phyloP scores from a whole-genome alignment of 192 early-diverging fungal genomes.

The Coemansia sp. region DNA sequence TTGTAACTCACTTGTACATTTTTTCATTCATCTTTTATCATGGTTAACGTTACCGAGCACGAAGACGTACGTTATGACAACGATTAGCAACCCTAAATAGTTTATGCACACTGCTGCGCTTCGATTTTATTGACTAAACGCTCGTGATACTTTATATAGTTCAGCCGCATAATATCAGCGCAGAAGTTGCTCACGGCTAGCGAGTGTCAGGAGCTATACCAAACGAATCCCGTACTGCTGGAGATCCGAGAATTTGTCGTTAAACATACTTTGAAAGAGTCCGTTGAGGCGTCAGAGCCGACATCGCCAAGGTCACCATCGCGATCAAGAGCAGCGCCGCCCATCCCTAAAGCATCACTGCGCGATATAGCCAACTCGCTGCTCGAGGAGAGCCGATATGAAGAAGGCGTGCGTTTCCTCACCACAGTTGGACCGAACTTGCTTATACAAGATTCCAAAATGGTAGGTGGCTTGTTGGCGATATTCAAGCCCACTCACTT shows the following conservation, averaged over 20 bases:
- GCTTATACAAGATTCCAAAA: slow-evolving; percentile 18
- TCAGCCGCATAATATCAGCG: neutral
- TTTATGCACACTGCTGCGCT: neutral
- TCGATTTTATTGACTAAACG: neutral
- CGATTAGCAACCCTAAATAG: neutral
- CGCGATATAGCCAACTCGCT: slow-evolving; percentile 34
- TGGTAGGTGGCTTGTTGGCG: slow-evolving; percentile 23
- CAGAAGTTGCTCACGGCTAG: neutral
- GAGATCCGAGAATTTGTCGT: slow-evolving; percentile 43
- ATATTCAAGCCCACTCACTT: slow-evolving; percentile 33
- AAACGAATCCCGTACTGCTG: slow-evolving; percentile 3
- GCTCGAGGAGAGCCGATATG: slow-evolving; percentile 35
- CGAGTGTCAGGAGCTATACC: slow-evolving; percentile 28
- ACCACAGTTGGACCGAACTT: neutral
- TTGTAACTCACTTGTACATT: neutral
- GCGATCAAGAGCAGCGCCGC: slow-evolving; percentile 1
- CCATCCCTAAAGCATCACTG: slow-evolving; percentile 13
- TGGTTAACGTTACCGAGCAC: neutral
- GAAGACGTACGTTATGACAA: slow-evolving; percentile 1
- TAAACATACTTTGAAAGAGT: neutral
- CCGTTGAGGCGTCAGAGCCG: neutral
- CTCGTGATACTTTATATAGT: neutral
- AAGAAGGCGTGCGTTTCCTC: slow-evolving; percentile 42
- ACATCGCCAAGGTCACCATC: neutral
- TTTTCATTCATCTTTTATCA: neutral